A percentile compares a stretch with the other conserved stretches of the same genome.
Conservation (phyloP, 306 rosid species). For the Purshia tridentata region DNA sequence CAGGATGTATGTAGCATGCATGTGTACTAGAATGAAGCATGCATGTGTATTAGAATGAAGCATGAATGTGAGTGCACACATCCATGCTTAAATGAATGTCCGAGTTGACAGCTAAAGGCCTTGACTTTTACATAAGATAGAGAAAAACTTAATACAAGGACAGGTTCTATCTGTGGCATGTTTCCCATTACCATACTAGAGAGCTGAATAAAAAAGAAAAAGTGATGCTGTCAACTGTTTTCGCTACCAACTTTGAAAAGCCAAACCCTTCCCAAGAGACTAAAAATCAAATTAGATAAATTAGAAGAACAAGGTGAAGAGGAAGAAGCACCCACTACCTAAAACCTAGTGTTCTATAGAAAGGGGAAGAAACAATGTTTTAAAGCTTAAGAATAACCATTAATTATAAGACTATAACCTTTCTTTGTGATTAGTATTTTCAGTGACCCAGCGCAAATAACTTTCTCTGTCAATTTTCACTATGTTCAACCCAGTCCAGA, state of each 20-base stretch:
- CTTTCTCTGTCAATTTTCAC: neutral
- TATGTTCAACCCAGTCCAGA: neutral
- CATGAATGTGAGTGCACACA: neutral
- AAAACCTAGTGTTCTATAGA: neutral
- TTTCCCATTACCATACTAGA: no score
- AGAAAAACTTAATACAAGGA: neutral
- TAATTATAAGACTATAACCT: no score
- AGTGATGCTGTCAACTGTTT: neutral
- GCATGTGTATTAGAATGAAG: neutral
- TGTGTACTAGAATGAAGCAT: neutral
- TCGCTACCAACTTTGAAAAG: neutral
- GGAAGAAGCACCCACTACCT: neutral
- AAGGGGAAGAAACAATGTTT: no score
- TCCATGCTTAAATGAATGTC: neutral
- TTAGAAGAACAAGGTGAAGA: neutral
- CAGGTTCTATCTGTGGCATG: neutral
- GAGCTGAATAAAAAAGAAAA: no score
- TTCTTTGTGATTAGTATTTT: no score
- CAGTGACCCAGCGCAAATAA: no score
- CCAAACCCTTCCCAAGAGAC: neutral
- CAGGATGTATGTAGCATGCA: neutral
- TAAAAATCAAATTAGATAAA: no score
- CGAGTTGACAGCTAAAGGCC: neutral
- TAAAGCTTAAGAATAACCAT: no score
- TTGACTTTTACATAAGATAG: neutral